A percentile compares a stretch with the other conserved stretches of the same genome.
Conservation (phyloP, 2,329 filamentous ascomycete genomes). For the Hymenoscyphus fraxineus region DNA sequence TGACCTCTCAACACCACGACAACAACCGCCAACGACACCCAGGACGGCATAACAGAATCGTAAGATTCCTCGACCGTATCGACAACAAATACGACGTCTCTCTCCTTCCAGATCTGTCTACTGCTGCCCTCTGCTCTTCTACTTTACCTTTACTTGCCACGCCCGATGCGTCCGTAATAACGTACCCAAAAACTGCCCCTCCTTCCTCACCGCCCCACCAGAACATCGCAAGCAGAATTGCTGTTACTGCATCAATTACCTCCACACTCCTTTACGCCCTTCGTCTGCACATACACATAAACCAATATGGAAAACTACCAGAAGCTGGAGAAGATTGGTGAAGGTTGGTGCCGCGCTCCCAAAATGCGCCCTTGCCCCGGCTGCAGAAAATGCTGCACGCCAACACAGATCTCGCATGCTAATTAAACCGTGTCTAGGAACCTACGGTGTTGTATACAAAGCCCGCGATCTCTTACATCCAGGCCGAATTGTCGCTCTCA, state of each 20-base stretch:
- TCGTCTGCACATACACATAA: constrained; percentile 15
- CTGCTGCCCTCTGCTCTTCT: constrained; percentile 6
- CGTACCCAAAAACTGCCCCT: constrained; percentile 27
- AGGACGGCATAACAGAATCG: constrained; percentile 9
- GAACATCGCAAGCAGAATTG: constrained; percentile 28
- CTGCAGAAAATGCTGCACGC: constrained; percentile 10
- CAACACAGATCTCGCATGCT: constrained; percentile 15
- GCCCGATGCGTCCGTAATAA: background rate
- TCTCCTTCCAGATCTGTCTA: constrained; percentile 8
- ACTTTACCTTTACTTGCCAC: constrained; percentile 19
- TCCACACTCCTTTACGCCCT: constrained; percentile 27
- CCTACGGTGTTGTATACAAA: constrained; percentile 94
- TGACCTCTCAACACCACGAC: constrained; percentile 16
- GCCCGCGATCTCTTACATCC: constrained; percentile 78
- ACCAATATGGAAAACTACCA: constrained; percentile 86
- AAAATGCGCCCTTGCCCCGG: background rate
- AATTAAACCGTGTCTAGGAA: constrained; percentile 54
- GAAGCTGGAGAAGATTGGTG: constrained; percentile 93
- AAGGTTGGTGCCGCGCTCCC: constrained; percentile 58
- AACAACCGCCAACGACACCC: constrained; percentile 13
- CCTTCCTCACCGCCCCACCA: constrained; percentile 34
- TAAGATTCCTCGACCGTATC: constrained; percentile 15
- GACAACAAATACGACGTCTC: constrained; percentile 11
- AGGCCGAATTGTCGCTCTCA: constrained; percentile 84
- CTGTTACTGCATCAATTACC: constrained; percentile 30